Evolutionary conservation across 2,329 filamentous ascomycete species (phyloP), one percentile per base, ranked within the genome.

Genomic region (Coniochaeta sp.): DNA sequence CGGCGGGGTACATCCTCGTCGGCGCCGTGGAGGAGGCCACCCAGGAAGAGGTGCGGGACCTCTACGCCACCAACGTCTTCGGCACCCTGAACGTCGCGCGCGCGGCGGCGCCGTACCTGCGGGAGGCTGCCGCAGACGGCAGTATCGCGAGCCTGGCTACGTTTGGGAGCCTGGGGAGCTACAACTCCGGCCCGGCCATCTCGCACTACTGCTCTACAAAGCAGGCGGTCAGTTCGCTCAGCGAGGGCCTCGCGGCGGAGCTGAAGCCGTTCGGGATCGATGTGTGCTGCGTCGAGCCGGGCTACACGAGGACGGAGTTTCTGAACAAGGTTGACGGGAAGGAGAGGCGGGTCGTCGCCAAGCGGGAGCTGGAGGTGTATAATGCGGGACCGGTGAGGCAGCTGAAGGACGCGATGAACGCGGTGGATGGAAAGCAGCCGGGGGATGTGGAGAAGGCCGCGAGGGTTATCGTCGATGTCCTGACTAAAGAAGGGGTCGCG

Each of bases 21-120:
- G 69, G 68, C 3, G 64, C 65, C 3, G 61, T 70, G 4, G 69
- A 71, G 60, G 69, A 72, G 55, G 62, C 69, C 10, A 69, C 65
- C 36, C 61, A 65, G 28, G 65, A 74, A 38, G 75, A 79, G 62
- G 65, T 75, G 26, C 70, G 69, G 12, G 67, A 71, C 2, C 63
- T 68, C 12, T 82, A 81, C 67, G 74, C 79, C 65, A 81, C 80
- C 34, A 85, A 85, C 60, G 78, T 85, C 32, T 80, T 84, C 62
- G 82, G 81, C 2, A 68, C 73, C 8, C 67, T 82, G 58, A 81
- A 79, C 60, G 74, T 81, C 0, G 74, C 77, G 30, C 75, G 77
- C 6, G 78, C 80, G 0, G 75, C 81, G 4, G 64, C 81, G 0
- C 79, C 79, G 0, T 71, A 78, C 4, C 72, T 85, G 60, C 76